Evolutionary conservation across 148 eudicot species (phyloP), one percentile per base, ranked within the genome.

Genomic region (Chenopodium berlandieri): DNA sequence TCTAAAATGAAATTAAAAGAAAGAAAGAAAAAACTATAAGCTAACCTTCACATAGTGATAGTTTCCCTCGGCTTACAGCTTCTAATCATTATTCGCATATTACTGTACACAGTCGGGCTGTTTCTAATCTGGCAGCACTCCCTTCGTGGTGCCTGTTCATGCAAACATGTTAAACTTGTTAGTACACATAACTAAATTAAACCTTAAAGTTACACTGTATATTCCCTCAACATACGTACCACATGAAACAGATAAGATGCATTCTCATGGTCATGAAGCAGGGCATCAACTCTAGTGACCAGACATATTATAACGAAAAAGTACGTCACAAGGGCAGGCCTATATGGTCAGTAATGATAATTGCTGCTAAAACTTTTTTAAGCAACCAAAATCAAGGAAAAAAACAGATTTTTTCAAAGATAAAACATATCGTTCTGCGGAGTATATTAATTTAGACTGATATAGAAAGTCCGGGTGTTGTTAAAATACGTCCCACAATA

Each of bases 111-210:
- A 40, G 81, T 84, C 75, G 79, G 78, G 50, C 84, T 79, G 9
- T 80, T 82, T 16, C 50, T 79, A 37, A 93, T 86, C 79, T 93
- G 92, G 30, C 98, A 92, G 80, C 94, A 91, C 48, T 89, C 91
- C 75, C 98, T 89, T 0, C 90, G 84, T 3, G 87, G 88, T 30
- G 83, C 91, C 97, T 92, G 91, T 85, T 73, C 79, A 84, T 63
- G 69, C 7, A 81, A 64, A 14, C 20, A 75, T 16, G 63, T 60
- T 71, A 68, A 31, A 67, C 32, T 31, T 50, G 78, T 82, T 32
- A 76, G 74, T 32, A 64, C 23, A 23, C 30, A 34, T 22, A 17
- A 13, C 22, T 56, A 22, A 17, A 74, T 2, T 20, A 63, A 50
- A 25, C 9, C 9, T 13, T 31, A 1, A 46, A 23, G 3, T 72